Percentiles rank a stretch among this genome's conserved stretches.
Conservation (phyloP, 1,139 yeast species). For the Casaregolazyma lundiana region DNA sequence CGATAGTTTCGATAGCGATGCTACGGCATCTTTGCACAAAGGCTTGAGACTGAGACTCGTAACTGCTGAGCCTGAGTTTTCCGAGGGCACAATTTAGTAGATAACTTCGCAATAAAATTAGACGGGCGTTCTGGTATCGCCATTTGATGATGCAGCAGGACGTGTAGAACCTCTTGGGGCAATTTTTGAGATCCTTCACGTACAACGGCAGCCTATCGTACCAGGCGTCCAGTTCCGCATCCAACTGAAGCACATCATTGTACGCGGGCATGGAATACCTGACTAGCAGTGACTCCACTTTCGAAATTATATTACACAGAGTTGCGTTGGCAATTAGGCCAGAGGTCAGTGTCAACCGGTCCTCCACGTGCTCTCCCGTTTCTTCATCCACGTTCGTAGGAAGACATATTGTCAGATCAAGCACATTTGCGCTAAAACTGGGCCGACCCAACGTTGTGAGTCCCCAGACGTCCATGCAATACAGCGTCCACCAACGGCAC, state of each 20-base stretch:
- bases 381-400: conserved; percentile 9
- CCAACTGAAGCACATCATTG: not conserved
- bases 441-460: conserved; percentile 13
- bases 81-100: conserved; percentile 6
- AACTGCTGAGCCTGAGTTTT: not conserved
- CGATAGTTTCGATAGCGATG: conserved; percentile 6
- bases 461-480: conserved; percentile 9
- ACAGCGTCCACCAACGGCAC: conserved; percentile 12
- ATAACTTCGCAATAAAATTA: conserved; percentile 4
- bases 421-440: conserved; percentile 8
- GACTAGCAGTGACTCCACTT: conserved; percentile 4
- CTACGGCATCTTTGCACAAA: conserved; percentile 5
- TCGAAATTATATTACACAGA: conserved; percentile 7
- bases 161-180: not conserved
- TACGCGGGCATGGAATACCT: conserved; percentile 3
- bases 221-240: conserved; percentile 8
- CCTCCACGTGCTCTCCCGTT: not conserved
- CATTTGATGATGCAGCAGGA: conserved; percentile 4
- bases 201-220: conserved; percentile 1
- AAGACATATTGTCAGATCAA: conserved; percentile 4
- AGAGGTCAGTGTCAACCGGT: conserved; percentile 2
- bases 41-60: not conserved
- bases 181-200: conserved; percentile 1
- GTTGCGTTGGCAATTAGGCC: not conserved
- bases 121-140: conserved; percentile 5